Conservation (phyloP, 306 rosid genomes). For the Oemleria cerasiformis region DNA sequence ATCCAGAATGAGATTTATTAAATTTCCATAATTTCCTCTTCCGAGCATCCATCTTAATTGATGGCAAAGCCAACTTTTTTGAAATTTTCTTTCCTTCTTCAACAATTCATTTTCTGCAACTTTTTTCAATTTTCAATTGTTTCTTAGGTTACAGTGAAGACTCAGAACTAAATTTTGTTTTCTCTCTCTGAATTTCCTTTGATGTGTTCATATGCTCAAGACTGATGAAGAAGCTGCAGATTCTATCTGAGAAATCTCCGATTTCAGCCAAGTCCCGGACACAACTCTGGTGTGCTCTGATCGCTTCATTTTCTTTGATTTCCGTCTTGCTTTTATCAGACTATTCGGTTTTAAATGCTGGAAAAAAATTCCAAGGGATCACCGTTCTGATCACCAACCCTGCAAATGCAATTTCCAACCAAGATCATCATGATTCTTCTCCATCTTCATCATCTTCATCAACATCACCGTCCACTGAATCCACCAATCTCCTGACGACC, state of each 20-base stretch:
- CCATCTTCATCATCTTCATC: background rate
- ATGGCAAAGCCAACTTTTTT: background rate
- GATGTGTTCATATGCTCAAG: background rate
- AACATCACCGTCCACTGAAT: background rate
- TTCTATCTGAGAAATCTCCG: background rate
- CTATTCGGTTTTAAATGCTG: constrained; percentile 16
- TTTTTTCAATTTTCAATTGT: background rate
- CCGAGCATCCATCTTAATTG: background rate
- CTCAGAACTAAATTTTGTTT: too few species aligned
- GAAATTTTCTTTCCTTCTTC: constrained; percentile 4
- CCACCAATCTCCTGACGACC: background rate
- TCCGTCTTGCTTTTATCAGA: constrained; percentile 32
- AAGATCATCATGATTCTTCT: background rate
- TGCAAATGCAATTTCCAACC: constrained; percentile 5
- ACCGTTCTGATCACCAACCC: constrained; percentile 24
- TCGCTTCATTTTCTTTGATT: constrained; percentile 21
- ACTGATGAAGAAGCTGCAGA: background rate
- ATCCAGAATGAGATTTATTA: too few species aligned
- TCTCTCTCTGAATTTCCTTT: background rate
- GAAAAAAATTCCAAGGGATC: constrained; percentile 10
- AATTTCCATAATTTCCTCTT: background rate
- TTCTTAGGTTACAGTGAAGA: too few species aligned
- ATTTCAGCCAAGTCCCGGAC: constrained; percentile 19
- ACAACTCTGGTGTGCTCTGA: constrained; percentile 43
- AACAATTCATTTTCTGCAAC: background rate